Conservation (phyloP, 345 rosid genomes). For the Gynandropsis gynandra region DNA sequence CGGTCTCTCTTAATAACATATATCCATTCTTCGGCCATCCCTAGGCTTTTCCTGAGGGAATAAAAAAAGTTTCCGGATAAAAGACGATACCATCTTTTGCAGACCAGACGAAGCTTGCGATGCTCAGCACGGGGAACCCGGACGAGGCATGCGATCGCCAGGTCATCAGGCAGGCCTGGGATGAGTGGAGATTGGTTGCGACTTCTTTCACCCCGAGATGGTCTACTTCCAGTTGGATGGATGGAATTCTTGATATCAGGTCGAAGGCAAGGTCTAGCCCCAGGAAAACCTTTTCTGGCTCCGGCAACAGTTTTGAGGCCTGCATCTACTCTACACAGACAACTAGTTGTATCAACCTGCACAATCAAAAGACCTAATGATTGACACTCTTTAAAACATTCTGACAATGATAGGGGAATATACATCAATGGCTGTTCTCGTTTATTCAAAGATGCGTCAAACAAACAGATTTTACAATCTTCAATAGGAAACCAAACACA, state of each 20-base stretch:
- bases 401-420: neutral
- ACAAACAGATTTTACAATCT: neutral
- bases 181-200: conserved; percentile 60
- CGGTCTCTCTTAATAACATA: conserved; percentile 65
- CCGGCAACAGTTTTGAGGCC: conserved; percentile 70
- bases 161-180: conserved; percentile 77
- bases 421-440: neutral
- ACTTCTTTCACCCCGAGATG: conserved; percentile 48
- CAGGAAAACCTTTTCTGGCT: conserved; percentile 60
- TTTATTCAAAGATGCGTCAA: no score
- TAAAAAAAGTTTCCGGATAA: conserved; percentile 58
- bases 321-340: conserved; percentile 70
- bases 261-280: conserved; percentile 60
- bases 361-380: conserved; percentile 13
- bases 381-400: neutral
- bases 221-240: conserved; percentile 56
- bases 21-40: conserved; percentile 72
- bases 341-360: conserved; percentile 74
- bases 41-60: conserved; percentile 58
- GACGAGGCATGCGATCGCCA: conserved; percentile 75
- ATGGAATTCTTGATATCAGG: conserved; percentile 68
- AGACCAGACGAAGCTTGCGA: conserved; percentile 59
- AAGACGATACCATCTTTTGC: conserved; percentile 73
- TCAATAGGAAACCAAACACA: neutral
- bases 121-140: conserved; percentile 62